Evolutionary conservation across 768 basidiomycete species (phyloP), one percentile per base, ranked within the genome.

Genomic region (Leccinum longicurvipes): DNA sequence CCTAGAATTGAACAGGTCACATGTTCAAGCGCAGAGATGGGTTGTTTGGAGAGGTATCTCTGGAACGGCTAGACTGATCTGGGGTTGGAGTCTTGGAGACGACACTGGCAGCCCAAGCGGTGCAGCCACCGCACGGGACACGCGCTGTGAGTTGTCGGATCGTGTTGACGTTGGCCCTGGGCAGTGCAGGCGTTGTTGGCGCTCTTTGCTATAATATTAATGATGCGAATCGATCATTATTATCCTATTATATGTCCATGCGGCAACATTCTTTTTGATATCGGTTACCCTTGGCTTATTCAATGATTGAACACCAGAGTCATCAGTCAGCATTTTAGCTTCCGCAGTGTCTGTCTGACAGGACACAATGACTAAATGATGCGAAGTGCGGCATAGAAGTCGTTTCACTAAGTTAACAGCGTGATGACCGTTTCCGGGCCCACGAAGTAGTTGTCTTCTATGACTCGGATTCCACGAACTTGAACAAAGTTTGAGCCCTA

Each of bases 21-120:
- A n/a, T 15, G 25, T 9, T 19, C 47, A 60, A 32, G 17, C 17
- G 17, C 34, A 17, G 17, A 36, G 17, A 50, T 39, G 52, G 58
- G 51, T 15, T 63, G 62, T 44, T 59, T 64, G 25, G 53, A 42
- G 39, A 57, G 61, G 39, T 67, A 67, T 41, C 63, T 63, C 32
- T 63, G 65, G 64, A 25, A 31, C 2, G 28, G 39, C n/a, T 31
- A 39, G n/a, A 44, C 12, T 23, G 6, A 32, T 19, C 10, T 39
- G 39, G 29, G n/a, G n/a, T n/a, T 54, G 17, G 28, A 42, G 39
- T n/a, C 54, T n/a, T 54, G 17, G 28, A 42, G 39, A 24, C 54
- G n/a, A 23, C 9, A n/a, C n/a, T n/a, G n/a, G n/a, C n/a, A 34
- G 36, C 19, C 29, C 23, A 24, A 32, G 28, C 34, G 21, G 21